These are phyloP conservation scores for Cladosporium cucumerinum DNA, from an alignment of 2,329 filamentous ascomycete species.

Conservation along the genomic window DNA sequence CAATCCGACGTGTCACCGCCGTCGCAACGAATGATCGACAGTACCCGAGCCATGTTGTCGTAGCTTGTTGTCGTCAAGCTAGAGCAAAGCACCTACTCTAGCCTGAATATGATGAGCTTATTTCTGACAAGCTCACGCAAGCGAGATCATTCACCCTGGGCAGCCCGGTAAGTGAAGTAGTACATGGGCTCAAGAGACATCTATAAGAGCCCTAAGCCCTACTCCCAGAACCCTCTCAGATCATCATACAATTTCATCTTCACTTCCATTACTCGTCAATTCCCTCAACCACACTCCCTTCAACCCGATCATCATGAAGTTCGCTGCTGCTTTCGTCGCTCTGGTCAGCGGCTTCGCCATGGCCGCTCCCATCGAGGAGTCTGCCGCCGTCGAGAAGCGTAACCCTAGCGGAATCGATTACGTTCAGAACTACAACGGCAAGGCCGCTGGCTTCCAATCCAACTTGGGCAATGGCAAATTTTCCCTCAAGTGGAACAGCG, in stretches of 20 bases:
- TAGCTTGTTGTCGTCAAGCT: slow-evolving; percentile 10
- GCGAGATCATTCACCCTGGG: slow-evolving; percentile 1
- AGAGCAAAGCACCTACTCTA: neutral
- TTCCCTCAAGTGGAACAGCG: slow-evolving; percentile 20
- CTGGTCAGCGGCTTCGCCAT: slow-evolving; percentile 17
- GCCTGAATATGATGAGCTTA: slow-evolving; percentile 4
- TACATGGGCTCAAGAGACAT: neutral
- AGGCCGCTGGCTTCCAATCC: slow-evolving; percentile 18
- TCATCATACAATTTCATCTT: neutral
- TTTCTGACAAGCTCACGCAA: slow-evolving; percentile 10
- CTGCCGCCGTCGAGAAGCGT: slow-evolving; percentile 15
- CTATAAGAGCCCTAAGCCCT: slow-evolving; percentile 7
- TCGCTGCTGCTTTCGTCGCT: slow-evolving; percentile 17
- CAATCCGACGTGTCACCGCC: neutral
- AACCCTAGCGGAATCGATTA: slow-evolving; percentile 18
- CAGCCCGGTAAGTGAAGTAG: neutral
- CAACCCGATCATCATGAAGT: slow-evolving; percentile 18
- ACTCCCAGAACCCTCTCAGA: neutral
- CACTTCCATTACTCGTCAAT: neutral
- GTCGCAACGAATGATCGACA: slow-evolving; percentile 10
- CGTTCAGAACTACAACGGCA: slow-evolving; percentile 22
- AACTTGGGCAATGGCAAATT: slow-evolving; percentile 20
- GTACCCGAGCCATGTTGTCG: slow-evolving; percentile 2
- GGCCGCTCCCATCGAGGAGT: slow-evolving; percentile 18
- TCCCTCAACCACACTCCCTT: neutral